These are phyloP conservation scores for Ogataea wickerhamii DNA, from an alignment of 805 yeast species.

Conservation along the genomic window DNA sequence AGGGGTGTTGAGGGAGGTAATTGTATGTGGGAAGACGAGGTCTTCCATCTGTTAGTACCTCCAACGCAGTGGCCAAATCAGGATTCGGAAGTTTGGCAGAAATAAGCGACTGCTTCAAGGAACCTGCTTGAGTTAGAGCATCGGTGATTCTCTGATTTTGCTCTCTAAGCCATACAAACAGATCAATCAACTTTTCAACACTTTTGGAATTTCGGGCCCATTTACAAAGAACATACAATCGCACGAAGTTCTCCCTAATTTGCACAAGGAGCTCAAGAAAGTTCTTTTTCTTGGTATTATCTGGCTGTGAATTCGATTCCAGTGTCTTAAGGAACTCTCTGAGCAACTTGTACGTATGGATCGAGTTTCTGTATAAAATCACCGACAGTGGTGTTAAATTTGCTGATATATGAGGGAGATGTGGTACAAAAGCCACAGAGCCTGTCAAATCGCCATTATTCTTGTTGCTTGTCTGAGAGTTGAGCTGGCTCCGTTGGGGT, in stretches of 20 bases:
- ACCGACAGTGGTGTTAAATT: constrained; percentile 64
- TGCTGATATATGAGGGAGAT: constrained; percentile 65
- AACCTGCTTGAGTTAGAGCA: constrained; percentile 63
- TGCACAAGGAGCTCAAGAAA: constrained; percentile 66
- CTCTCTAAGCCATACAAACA: constrained; percentile 80
- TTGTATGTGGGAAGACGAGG: constrained; percentile 70
- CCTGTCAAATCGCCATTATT: not conserved
- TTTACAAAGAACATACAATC: constrained; percentile 79
- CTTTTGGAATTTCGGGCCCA: constrained; percentile 80
- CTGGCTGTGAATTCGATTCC: constrained; percentile 49
- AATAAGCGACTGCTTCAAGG: constrained; percentile 64
- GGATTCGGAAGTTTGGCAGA: constrained; percentile 93
- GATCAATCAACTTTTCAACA: constrained; percentile 73
- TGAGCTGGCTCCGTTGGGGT: constrained; percentile 2
- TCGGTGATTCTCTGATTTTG: constrained; percentile 67
- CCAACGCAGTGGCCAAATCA: constrained; percentile 82
- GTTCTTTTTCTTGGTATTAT: constrained; percentile 60
- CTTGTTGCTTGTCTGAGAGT: not conserved
- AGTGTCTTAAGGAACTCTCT: constrained; percentile 58
- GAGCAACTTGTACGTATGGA: constrained; percentile 61
- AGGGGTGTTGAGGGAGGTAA: constrained; percentile 44
- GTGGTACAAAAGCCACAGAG: constrained; percentile 18
- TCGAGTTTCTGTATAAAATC: constrained; percentile 56
- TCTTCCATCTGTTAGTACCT: constrained; percentile 73
- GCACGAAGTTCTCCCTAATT: constrained; percentile 78